Evolutionary conservation across 2,329 filamentous ascomycete species (phyloP).

Genomic region (Aspergillus niger): DNA sequence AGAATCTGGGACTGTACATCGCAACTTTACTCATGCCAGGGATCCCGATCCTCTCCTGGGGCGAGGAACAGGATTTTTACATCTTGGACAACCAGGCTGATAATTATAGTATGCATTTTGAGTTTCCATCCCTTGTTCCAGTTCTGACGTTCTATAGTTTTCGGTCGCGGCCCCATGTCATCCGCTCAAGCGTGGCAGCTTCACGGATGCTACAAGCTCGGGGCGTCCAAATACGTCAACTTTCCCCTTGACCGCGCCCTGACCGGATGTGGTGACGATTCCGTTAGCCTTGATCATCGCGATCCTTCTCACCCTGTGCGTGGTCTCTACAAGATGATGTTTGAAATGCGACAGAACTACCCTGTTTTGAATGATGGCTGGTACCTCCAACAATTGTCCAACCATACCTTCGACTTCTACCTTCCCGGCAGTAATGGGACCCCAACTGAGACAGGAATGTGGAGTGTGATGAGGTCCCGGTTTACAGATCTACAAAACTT

Average conservation of each 20-base stretch:
- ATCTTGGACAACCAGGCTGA: conserved; percentile 62
- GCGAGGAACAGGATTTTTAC: conserved; percentile 66
- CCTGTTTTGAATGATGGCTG: conserved; percentile 63
- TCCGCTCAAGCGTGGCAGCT: conserved; percentile 62
- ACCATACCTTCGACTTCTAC: conserved; percentile 52
- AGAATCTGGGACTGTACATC: conserved; percentile 59
- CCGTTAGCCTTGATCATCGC: conserved; percentile 60
- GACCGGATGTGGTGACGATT: conserved; percentile 58
- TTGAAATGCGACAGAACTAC: conserved; percentile 57
- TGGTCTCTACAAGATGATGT: conserved; percentile 62
- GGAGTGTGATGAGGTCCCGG: conserved; percentile 54
- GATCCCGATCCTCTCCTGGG: conserved; percentile 62
- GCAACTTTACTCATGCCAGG: conserved; percentile 61
- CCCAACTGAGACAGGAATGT: conserved; percentile 60
- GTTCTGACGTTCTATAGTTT: conserved; percentile 39
- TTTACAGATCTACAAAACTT: conserved; percentile 50
- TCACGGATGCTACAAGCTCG: conserved; percentile 63
- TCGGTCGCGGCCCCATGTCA: conserved; percentile 63
- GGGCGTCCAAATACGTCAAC: conserved; percentile 57
- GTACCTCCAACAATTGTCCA: conserved; percentile 56
- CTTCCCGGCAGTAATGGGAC: conserved; percentile 55
- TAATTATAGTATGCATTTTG: conserved; percentile 52
- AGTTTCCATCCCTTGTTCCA: background rate
- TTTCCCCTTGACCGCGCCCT: conserved; percentile 58
- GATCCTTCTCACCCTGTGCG: conserved; percentile 62